Evolutionary conservation across 768 basidiomycete species (phyloP), one percentile per base, ranked within the genome.

Genomic region (Asterophora lycoperdoides): DNA sequence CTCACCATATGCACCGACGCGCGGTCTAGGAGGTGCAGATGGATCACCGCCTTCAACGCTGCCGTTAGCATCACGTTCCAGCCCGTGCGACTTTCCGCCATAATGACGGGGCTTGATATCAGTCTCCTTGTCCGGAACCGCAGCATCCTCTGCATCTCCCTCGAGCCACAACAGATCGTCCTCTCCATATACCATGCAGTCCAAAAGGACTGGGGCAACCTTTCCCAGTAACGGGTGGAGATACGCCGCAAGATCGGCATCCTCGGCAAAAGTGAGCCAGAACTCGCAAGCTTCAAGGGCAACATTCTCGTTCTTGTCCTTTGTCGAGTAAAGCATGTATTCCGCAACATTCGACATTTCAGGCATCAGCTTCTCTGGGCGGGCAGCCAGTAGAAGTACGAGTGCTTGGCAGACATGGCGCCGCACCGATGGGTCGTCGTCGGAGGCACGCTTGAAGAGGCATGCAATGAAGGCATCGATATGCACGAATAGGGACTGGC

Each of bases 241-340:
- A 63, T 86, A 89, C 2, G 83, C 80, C 8, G 84, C 83, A 18
- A 98, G 76, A 42, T 93, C 91, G 33, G 84, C 84, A 57, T 97
- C 93, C 65, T 99, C 96, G 13, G 96, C 94, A 62, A 99, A 98
- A 1, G 94, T 96, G 52, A 99, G 76, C 96, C 96, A 99, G 68
- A 99, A 99, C 75, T 99, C 96, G 77, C 94, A 96, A 18, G 96
- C 96, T 71, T 99, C 96, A 41, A 99, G 76, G 2, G 95, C 93
- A 45, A 93, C 95, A 53, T 86, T 87, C 69, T 97, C 94, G 65
- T 97, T 93, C 70, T 89, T 89, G 74, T 97, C 94, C 69, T 94
- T 93, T 11, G 93, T 97, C 20, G 93, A 95, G 71, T 93, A 98
- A 33, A 98, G 78, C 92, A 99, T 98, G 68, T 96, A 99, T 65